phyloP scores from a whole-genome alignment of 2,329 filamentous ascomycete genomes.

The Emergomyces africanus region DNA sequence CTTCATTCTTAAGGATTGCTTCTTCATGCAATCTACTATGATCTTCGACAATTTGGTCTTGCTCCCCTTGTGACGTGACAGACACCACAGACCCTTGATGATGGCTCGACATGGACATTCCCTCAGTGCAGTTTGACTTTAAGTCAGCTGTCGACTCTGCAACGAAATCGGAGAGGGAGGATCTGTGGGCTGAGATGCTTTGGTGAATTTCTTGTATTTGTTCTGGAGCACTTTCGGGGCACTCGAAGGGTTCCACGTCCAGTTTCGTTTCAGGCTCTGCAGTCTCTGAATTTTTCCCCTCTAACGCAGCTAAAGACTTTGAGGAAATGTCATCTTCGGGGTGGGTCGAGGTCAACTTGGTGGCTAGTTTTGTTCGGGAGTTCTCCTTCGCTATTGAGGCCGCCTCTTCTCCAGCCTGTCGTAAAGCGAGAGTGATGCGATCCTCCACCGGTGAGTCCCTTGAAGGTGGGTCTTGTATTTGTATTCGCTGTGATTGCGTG shows the following conservation, averaged over 20 bases:
- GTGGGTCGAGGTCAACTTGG: constrained; percentile 5
- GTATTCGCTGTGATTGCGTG: constrained; percentile 22
- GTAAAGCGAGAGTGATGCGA: constrained; percentile 27
- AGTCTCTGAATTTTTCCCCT: not conserved
- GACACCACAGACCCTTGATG: constrained; percentile 27
- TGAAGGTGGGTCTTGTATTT: constrained; percentile 29
- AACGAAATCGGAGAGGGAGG: constrained; percentile 20
- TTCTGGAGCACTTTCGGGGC: not conserved
- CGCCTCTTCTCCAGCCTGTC: constrained; percentile 30
- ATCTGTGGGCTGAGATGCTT: not conserved
- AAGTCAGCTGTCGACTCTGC: constrained; percentile 28
- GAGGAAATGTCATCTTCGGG: constrained; percentile 7
- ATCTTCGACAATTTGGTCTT: constrained; percentile 24
- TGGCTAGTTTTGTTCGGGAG: constrained; percentile 8
- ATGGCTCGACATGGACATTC: constrained; percentile 24
- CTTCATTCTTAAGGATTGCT: constrained; percentile 16
- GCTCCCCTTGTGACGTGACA: constrained; percentile 21
- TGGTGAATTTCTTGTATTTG: not conserved
- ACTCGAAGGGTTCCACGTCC: not conserved
- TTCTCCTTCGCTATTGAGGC: constrained; percentile 26
- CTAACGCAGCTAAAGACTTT: constrained; percentile 7
- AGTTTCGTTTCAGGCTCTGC: not conserved
- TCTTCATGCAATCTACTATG: constrained; percentile 26
- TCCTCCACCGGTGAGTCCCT: constrained; percentile 21
- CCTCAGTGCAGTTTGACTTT: constrained; percentile 17